Conservation (phyloP, 495 filamentous ascomycete species). For the Hyaloscypha variabilis region DNA sequence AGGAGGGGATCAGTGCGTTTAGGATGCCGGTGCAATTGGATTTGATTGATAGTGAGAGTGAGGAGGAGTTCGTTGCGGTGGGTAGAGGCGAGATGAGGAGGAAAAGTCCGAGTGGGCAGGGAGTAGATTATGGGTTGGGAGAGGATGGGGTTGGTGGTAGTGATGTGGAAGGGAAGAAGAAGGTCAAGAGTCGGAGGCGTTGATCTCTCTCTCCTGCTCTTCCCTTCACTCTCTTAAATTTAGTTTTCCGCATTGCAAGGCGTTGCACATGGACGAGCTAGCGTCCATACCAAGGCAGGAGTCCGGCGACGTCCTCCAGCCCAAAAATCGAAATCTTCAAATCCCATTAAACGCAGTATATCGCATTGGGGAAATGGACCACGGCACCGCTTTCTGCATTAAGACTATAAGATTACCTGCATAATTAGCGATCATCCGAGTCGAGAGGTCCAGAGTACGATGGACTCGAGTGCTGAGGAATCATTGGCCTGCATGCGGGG, state of each 20-base stretch:
- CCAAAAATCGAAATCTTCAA: no score
- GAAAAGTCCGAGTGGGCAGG: constrained; percentile 56
- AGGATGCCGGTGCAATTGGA: constrained; percentile 87
- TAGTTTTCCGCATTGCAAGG: not conserved
- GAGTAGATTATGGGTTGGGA: constrained; percentile 13
- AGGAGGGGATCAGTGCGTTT: constrained; percentile 62
- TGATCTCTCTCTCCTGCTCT: not conserved
- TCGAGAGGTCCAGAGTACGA: no score
- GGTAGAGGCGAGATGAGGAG: constrained; percentile 82
- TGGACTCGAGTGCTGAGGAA: constrained; percentile 1
- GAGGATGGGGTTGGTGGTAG: constrained; percentile 21
- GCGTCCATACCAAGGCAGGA: not conserved
- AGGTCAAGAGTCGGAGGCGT: constrained; percentile 20
- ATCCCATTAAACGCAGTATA: no score
- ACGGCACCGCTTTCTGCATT: no score
- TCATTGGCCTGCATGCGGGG: not conserved
- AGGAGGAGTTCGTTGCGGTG: constrained; percentile 87
- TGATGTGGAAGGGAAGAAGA: constrained; percentile 21
- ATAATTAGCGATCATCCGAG: no score
- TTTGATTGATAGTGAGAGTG: constrained; percentile 71
- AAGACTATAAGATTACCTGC: no score
- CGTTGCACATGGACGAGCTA: not conserved
- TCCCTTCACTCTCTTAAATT: not conserved
- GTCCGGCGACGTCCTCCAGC: no score
- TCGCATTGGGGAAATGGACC: no score